These are phyloP conservation scores for Xylaria sp. DNA, from an alignment of 2,329 filamentous ascomycete species.

Conservation along the genomic window DNA sequence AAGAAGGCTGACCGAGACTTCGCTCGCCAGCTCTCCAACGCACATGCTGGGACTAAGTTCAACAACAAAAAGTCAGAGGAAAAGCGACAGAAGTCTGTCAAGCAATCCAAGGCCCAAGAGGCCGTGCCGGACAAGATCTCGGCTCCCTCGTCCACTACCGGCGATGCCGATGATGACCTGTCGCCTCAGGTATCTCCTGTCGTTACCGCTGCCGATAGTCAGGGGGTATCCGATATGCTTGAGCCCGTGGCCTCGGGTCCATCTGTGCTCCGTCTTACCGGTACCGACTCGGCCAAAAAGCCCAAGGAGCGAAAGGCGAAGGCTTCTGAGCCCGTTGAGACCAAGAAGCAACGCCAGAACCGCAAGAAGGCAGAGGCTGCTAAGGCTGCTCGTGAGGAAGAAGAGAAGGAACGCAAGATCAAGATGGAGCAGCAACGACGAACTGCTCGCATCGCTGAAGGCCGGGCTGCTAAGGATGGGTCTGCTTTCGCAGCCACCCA, in stretches of 20 bases:
- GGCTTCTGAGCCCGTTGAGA: conserved; percentile 75
- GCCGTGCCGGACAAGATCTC: conserved; percentile 63
- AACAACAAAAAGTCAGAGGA: conserved; percentile 65
- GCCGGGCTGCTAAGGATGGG: conserved; percentile 84
- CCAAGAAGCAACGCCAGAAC: conserved; percentile 97
- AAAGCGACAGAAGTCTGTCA: conserved; percentile 75
- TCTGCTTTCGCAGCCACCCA: conserved; percentile 64
- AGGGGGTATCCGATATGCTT: conserved; percentile 91
- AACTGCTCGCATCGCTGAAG: conserved; percentile 82
- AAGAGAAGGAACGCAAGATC: conserved; percentile 80
- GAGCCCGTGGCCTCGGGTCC: conserved; percentile 76
- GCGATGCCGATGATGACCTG: conserved; percentile 84
- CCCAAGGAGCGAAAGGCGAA: conserved; percentile 72
- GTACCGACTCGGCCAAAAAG: conserved; percentile 71
- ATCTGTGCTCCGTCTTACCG: conserved; percentile 81
- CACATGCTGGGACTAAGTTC: conserved; percentile 76
- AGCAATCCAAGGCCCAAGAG: conserved; percentile 72
- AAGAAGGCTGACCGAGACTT: conserved; percentile 72
- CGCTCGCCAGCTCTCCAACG: conserved; percentile 76
- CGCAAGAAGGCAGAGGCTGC: conserved; percentile 85
- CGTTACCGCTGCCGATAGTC: conserved; percentile 65
- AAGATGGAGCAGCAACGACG: conserved; percentile 86
- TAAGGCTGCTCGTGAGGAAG: conserved; percentile 78
- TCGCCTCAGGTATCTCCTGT: conserved; percentile 76
- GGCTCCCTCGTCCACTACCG: conserved; percentile 75